Evolutionary conservation across 768 basidiomycete species (phyloP), one percentile per base, ranked within the genome.

Genomic region (Tylopilus plumbeoviolaceoides): DNA sequence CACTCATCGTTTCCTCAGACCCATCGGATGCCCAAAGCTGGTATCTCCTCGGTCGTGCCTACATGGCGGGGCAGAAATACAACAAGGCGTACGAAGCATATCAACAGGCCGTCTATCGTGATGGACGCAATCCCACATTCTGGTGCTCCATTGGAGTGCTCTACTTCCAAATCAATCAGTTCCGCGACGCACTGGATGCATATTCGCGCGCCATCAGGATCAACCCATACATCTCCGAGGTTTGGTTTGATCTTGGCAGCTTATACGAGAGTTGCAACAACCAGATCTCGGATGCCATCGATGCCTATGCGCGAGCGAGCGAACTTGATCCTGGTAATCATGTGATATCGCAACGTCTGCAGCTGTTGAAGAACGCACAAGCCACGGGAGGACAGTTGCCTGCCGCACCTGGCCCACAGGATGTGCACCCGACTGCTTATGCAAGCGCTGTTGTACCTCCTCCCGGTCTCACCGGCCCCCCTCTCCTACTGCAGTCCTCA

Each of bases 1-100:
- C 43, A 9, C 47, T 55, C 33, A 59, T 17, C 7, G 14, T 41
- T 42, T 31, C 20, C 35, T 15, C n/a, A 95, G 97, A 98, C 72
- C 85, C 91, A 17, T 81, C 87, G 25, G 97, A 99, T 67, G 92
- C 97, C 17, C 97, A 98, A 72, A 95, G 91, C 63, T 99, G 97
- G 95, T 99, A 98, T 72, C 83, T 98, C 40, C 86, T 98, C 57
- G 95, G 95, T 50, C 91, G 97, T 57, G 95, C 95, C 1, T 98
- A 94, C 72, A 98, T 98, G 94, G 91, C 94, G 15, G 93, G 91
- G 17, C 91, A 91, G 70, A 95, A 98, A 69, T 98, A 98, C 75
- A 98, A 97, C 79, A 98, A 98, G 69, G 97, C 97, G 17, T 98
- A 99, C 73, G 95, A 99, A 70, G 95, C 95, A 0, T 98, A 98